Conservation (phyloP, 148 eudicot genomes). For the Rhododendron molle region DNA sequence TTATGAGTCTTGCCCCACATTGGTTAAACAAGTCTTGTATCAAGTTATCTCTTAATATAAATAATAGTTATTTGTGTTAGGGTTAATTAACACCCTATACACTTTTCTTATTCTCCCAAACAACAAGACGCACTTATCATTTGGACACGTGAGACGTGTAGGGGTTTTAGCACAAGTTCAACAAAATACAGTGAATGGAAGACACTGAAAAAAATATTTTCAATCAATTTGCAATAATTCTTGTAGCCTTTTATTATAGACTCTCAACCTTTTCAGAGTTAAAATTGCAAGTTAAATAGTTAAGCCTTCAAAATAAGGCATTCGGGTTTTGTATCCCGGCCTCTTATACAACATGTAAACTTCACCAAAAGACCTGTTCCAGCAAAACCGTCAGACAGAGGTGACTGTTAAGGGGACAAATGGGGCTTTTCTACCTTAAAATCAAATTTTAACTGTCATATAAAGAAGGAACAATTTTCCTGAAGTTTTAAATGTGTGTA, state of each 20-base stretch:
- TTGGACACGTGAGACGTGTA: neutral
- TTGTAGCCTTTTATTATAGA: neutral
- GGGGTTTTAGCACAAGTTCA: neutral
- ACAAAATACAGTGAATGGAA: neutral
- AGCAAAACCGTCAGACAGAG: no score
- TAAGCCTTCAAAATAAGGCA: neutral
- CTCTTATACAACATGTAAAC: neutral
- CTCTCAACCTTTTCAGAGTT: neutral
- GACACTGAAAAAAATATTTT: neutral
- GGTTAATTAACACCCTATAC: no score
- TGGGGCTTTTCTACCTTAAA: neutral
- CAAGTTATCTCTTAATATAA: no score
- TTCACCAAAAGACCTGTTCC: neutral
- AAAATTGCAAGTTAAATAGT: neutral
- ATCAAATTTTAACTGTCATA: neutral
- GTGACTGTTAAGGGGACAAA: no score
- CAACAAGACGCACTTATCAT: neutral
- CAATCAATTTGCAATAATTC: neutral
- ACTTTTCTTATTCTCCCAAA: no score
- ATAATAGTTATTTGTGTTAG: no score
- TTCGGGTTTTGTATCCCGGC: neutral
- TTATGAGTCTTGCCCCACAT: no score
- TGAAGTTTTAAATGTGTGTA: neutral
- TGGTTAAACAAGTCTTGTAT: no score
- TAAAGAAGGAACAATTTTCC: neutral